Conservation (phyloP, 768 basidiomycete genomes). For the Lentinula sp. region DNA sequence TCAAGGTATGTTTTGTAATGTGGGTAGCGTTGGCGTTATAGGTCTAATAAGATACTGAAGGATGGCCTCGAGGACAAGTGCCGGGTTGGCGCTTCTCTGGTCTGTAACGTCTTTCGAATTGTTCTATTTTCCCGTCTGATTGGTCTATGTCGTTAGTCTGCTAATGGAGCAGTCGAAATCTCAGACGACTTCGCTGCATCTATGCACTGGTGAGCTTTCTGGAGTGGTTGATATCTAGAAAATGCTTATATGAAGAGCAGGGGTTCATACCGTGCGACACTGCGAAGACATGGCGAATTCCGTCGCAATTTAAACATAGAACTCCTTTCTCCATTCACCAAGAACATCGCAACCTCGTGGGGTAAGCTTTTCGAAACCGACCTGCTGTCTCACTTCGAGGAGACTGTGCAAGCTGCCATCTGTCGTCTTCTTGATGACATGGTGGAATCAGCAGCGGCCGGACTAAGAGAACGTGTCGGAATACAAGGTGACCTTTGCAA, state of each 20-base stretch:
- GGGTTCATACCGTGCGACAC: conserved; percentile 23
- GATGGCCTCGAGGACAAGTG: conserved; percentile 59
- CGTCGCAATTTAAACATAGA: conserved; percentile 58
- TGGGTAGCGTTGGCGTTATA: not conserved
- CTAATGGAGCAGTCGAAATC: conserved; percentile 38
- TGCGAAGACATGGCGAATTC: conserved; percentile 50
- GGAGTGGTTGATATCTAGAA: not conserved
- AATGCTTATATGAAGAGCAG: not conserved
- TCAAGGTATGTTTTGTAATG: not conserved
- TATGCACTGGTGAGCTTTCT: conserved; percentile 55
- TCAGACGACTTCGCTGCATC: conserved; percentile 42
- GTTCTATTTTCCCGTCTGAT: not conserved
- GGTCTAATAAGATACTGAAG: conserved; percentile 24
- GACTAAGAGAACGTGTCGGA: conserved; percentile 46
- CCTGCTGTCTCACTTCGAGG: conserved; percentile 44
- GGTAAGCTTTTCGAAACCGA: conserved; percentile 55
- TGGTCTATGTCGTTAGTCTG: conserved; percentile 20
- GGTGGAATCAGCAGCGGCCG: conserved; percentile 41
- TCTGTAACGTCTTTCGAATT: conserved; percentile 18
- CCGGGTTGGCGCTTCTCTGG: conserved; percentile 41
- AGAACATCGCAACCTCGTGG: conserved; percentile 54
- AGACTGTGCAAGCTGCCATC: conserved; percentile 28
- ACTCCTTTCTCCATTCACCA: conserved; percentile 50
- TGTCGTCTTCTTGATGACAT: conserved; percentile 43
- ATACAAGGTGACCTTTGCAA: conserved; percentile 46